Conservation (phyloP, 78 protist species). For the Dictyostelium discoideum region DNA sequence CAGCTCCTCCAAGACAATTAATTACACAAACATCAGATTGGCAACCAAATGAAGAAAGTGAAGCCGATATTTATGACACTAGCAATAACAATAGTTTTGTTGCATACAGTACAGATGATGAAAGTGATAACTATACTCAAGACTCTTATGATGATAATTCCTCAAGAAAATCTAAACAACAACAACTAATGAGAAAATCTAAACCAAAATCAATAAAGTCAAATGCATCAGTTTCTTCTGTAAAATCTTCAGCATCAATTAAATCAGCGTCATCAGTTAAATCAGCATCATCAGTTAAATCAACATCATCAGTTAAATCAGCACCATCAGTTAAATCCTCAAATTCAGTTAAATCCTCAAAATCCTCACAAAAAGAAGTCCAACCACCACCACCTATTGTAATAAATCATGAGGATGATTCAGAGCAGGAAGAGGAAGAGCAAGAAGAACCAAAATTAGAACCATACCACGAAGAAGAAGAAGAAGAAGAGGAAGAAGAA, state of each 20-base stretch:
- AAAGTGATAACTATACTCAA: neutral
- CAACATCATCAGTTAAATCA: neutral
- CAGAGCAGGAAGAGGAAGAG: neutral
- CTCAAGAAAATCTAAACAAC: neutral
- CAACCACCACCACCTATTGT: neutral
- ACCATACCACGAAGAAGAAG: neutral
- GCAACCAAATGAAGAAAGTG: slow-evolving; percentile 72
- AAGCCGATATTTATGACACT: slow-evolving; percentile 25
- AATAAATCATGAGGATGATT: neutral
- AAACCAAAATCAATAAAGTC: neutral
- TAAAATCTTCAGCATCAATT: neutral
- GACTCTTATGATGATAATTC: neutral
- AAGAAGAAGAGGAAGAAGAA: neutral
- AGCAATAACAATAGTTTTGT: neutral
- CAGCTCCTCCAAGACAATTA: slow-evolving; percentile 23
- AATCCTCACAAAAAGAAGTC: neutral
- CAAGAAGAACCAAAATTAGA: neutral
- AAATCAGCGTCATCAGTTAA: neutral
- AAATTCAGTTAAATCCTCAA: neutral
- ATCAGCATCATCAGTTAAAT: neutral
- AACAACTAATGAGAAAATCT: neutral
- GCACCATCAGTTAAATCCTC: neutral
- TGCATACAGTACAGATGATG: slow-evolving; percentile 46
- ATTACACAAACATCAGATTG: slow-evolving; percentile 49
- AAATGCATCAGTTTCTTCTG: neutral